Evolutionary conservation across 2,329 filamentous ascomycete species (phyloP).

Genomic region (Diaporthe longicolla): DNA sequence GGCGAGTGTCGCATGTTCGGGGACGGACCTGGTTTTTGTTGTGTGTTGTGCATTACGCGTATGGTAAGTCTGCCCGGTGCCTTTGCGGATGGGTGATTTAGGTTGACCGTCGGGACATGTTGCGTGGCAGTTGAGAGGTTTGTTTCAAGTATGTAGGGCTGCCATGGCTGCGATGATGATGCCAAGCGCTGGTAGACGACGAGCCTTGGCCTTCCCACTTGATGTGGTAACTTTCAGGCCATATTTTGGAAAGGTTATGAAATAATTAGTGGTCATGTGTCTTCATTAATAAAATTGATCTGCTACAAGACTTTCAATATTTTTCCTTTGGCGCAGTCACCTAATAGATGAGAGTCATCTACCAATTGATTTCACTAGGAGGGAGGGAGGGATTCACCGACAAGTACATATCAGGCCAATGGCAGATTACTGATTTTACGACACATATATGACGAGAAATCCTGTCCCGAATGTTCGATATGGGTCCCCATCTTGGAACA

Average conservation of each 20-base stretch:
- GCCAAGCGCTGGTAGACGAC: not conserved
- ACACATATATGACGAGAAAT: too few species aligned
- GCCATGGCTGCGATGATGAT: not conserved
- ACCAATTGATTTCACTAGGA: not conserved
- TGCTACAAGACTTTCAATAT: not conserved
- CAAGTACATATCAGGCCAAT: not conserved
- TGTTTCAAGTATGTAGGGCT: constrained; percentile 28
- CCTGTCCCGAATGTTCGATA: rapidly evolving
- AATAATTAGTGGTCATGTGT: not conserved
- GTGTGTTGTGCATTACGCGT: not conserved
- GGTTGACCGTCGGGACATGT: not conserved
- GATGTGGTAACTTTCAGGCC: not conserved
- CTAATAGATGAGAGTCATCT: too few species aligned
- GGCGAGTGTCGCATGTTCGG: not conserved
- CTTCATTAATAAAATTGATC: not conserved
- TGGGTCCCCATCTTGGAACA: not conserved
- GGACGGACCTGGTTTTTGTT: not conserved
- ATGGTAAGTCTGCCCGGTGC: not conserved
- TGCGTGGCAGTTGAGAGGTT: not conserved
- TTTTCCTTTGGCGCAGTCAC: not conserved
- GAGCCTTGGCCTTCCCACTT: not conserved
- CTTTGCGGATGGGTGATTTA: not conserved
- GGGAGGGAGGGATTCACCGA: not conserved
- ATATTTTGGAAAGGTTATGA: not conserved
- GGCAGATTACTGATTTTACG: not conserved